Base-by-base conservation (phyloP, 805 yeast genomes). In the Candida quercuum region DNA sequence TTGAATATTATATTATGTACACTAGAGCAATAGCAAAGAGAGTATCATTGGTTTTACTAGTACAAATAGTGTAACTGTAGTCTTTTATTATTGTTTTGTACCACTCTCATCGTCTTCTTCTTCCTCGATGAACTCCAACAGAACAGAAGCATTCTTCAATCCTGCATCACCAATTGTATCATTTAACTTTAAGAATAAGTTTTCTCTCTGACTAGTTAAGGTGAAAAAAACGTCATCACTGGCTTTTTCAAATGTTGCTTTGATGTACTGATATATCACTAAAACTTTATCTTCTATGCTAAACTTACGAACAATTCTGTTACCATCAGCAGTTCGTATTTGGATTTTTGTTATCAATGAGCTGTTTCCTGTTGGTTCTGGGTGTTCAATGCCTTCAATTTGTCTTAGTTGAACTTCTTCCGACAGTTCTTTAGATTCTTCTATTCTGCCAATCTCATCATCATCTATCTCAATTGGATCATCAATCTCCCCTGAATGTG, bases 241-340 rank as follows among this genome's bases (percentile, higher is more conserved):
- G 6, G 69, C 62, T 35, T 62, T 65, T 5, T 66, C 68, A 84
- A 63, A 8, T 74, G 71, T 27, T 63, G 64, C 59, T 13, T 91
- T 91, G 19, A 83, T 73, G 54, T 74, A 76, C 48, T 78, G 81
- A 57, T 73, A 93, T 2, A 93, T 57, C 1, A 56, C 59, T 3
- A 65, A 41, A 0, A 93, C 86, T 3, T 70, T 64, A 46, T 85
- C 95, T 4, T 63, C 57, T 10, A 72, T 51, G 8, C 62, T 60
- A 48, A 91, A 84, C 40, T 86, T 73, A 42, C 86, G 81, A 10
- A 91, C 81, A 11, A 81, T 63, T 40, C 97, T 69, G 33, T 78
- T 72, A n/a, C 98, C 97, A 51, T 81, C 86, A 14, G 89, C 93
- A 21, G 86, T 73, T 41, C 96, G 70, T n/a, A 93, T 72, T 60